These are phyloP conservation scores for Cryptococcus jaspeensis DNA, from an alignment of 1,284 basidiomycete species.

Conservation along the genomic window DNA sequence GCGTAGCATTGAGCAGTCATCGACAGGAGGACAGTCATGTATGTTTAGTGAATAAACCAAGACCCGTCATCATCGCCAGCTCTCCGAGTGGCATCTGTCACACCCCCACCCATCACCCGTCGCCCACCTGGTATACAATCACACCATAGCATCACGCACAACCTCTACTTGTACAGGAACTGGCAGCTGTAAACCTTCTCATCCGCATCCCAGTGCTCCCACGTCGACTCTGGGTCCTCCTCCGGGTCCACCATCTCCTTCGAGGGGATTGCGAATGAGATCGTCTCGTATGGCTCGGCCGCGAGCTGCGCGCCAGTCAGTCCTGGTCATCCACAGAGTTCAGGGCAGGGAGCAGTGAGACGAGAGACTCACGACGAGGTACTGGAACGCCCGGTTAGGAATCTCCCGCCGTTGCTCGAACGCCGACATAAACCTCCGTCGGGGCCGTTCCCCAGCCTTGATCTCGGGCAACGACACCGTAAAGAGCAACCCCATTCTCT, in stretches of 20 bases:
- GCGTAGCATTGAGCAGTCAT: not conserved
- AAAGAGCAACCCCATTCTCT: conserved; percentile 83
- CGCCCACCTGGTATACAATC: no score
- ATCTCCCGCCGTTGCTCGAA: conserved; percentile 97
- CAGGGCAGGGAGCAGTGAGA: not conserved
- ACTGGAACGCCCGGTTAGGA: conserved; percentile 94
- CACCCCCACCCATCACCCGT: no score
- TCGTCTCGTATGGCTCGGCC: conserved; percentile 97
- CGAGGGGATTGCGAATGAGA: conserved; percentile 97
- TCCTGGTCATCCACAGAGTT: not conserved
- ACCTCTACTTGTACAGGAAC: conserved; percentile 71
- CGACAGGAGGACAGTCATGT: no score
- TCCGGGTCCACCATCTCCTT: conserved; percentile 82
- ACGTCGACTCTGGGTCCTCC: conserved; percentile 83
- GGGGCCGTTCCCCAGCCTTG: conserved; percentile 77
- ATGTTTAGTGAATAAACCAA: no score
- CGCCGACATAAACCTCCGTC: conserved; percentile 93
- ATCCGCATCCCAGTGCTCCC: conserved; percentile 96
- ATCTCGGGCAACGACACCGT: conserved; percentile 95
- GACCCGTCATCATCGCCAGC: no score
- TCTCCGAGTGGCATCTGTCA: no score
- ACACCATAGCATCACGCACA: no score
- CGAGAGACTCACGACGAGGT: conserved; percentile 76
- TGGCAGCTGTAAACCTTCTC: conserved; percentile 95
- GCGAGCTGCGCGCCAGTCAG: conserved; percentile 66